Evolutionary conservation across 169 alveolate species (phyloP).

Genomic region (Eimeria falciformis): DNA sequence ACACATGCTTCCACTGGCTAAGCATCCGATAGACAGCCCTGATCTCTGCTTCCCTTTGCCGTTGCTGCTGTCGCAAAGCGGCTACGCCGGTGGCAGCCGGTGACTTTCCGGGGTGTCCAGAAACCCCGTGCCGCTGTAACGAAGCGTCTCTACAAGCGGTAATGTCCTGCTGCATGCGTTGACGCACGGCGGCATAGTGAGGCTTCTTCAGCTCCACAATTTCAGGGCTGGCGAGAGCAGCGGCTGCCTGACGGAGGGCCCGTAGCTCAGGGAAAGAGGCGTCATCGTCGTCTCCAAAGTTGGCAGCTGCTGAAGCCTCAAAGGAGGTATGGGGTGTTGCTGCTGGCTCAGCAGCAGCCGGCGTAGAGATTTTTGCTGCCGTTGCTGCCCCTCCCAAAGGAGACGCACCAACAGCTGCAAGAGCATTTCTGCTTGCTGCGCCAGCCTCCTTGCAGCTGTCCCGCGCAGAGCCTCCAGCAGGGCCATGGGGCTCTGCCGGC

Average conservation of each 20-base stretch:
- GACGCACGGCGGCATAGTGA: not conserved
- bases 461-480: too few relatives aligned
- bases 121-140: not conserved
- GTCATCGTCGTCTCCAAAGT: not conserved
- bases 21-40: not conserved
- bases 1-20: not conserved
- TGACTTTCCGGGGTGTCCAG: not conserved
- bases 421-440: too few relatives aligned
- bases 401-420: too few relatives aligned
- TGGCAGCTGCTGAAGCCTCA: not conserved
- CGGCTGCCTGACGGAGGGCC: not conserved
- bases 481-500: too few relatives aligned
- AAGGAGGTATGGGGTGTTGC: not conserved
- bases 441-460: too few relatives aligned
- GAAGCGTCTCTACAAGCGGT: not conserved
- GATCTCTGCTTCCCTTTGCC: not conserved
- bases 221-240: slow-evolving; percentile 3
- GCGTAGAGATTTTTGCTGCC: too few relatives aligned
- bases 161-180: not conserved
- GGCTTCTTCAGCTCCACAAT: not conserved
- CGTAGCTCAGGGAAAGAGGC: not conserved
- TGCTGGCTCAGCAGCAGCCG: not conserved
- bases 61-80: not conserved
- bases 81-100: not conserved
- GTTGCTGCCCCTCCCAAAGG: too few relatives aligned